Conservation (phyloP, 108 stramenopile species). For the Cyclotella choctawhatcheeana region DNA sequence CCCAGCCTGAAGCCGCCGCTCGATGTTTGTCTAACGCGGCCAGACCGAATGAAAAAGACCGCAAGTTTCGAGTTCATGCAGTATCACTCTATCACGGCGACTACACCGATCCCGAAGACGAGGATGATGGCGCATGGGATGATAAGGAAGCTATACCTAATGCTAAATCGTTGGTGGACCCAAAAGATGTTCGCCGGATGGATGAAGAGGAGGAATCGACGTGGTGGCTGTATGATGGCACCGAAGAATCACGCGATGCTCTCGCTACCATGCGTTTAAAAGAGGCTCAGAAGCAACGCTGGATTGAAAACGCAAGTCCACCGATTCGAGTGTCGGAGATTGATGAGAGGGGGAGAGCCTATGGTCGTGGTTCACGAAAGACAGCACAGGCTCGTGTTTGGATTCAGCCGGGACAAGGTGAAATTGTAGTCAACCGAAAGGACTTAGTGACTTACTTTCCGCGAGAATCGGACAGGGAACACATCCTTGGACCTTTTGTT, state of each 20-base stretch:
- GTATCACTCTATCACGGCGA: constrained; percentile 70
- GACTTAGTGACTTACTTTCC: constrained; percentile 90
- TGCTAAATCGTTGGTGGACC: constrained; percentile 33
- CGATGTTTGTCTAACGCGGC: background rate
- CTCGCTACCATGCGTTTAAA: constrained; percentile 45
- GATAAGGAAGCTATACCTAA: constrained; percentile 39
- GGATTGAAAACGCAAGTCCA: constrained; percentile 73
- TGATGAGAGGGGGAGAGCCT: constrained; percentile 89
- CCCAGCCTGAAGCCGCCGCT: background rate
- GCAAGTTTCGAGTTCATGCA: constrained; percentile 67
- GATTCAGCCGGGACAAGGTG: constrained; percentile 90
- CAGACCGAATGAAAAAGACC: constrained; percentile 18
- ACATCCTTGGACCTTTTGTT: constrained; percentile 83
- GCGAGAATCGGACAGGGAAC: constrained; percentile 72
- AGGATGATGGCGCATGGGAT: constrained; percentile 42
- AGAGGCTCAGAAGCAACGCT: constrained; percentile 55
- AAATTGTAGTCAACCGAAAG: constrained; percentile 84
- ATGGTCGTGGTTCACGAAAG: constrained; percentile 95
- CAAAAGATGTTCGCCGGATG: constrained; percentile 45
- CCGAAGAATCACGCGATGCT: constrained; percentile 59
- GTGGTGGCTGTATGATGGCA: constrained; percentile 56
- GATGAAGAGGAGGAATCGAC: constrained; percentile 50
- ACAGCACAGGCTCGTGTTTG: constrained; percentile 92
- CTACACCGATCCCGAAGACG: constrained; percentile 50
- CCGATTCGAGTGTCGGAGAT: constrained; percentile 67